Conservation (phyloP, 2,329 filamentous ascomycete species). For the Colletotrichum sp. region DNA sequence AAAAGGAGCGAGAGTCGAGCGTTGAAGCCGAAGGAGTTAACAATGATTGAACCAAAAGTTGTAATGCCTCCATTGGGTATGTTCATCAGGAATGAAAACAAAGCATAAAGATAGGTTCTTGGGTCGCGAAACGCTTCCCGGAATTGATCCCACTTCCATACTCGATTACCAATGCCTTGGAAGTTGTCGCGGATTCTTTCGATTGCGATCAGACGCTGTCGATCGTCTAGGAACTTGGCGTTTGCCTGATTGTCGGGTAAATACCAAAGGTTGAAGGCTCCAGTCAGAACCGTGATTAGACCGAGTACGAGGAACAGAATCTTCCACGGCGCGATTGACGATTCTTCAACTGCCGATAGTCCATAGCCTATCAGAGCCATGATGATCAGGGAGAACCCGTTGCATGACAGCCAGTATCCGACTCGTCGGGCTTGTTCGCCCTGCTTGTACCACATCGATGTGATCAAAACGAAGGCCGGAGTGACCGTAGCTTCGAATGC, state of each 20-base stretch:
- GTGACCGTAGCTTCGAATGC: constrained; percentile 28
- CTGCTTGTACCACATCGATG: constrained; percentile 30
- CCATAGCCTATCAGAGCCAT: constrained; percentile 26
- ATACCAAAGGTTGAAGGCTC: constrained; percentile 22
- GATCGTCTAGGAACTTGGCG: constrained; percentile 60
- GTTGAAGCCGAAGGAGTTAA: constrained; percentile 23
- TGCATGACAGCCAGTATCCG: constrained; percentile 26
- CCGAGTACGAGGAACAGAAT: constrained; percentile 32
- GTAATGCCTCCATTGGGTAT: constrained; percentile 26
- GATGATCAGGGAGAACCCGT: constrained; percentile 23
- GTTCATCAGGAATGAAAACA: constrained; percentile 42
- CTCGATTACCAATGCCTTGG: constrained; percentile 54
- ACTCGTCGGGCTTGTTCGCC: constrained; percentile 35
- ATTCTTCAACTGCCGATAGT: constrained; percentile 15
- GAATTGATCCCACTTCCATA: constrained; percentile 50
- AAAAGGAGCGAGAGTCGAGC: neutral
- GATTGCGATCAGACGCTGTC: constrained; percentile 57
- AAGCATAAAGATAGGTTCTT: constrained; percentile 57
- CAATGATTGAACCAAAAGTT: constrained; percentile 21
- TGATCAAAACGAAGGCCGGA: constrained; percentile 28
- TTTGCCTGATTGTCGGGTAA: constrained; percentile 63
- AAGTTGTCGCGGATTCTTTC: constrained; percentile 53
- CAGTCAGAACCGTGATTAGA: constrained; percentile 26
- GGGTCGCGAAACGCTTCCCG: constrained; percentile 52
- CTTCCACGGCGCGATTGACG: constrained; percentile 23